Base-by-base conservation (phyloP, 2,329 filamentous ascomycete species). In the Daldinia sp. region DNA sequence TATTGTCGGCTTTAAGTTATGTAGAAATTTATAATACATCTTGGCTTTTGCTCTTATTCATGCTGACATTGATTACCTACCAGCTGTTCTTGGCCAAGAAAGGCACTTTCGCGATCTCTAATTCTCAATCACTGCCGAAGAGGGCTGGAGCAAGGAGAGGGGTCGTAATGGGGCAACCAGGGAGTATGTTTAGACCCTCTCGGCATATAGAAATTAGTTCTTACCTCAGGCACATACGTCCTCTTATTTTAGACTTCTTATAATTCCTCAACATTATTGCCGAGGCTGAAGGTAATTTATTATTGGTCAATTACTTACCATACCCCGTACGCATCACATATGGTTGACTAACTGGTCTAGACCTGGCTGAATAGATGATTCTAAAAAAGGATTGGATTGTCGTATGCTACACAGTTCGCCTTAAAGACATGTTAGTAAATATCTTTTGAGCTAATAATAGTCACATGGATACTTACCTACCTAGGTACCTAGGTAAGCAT, bases 101-200 rank as follows among this genome's bases (percentile, higher is more conserved):
- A 45, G 39, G 21, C 13, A 13, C 39, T 23, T 45, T 27, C 27
- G 39, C 27, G 27, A 45, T n/a, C 39, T 13, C 21, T 23, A 27
- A 27, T 43, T n/a, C 17, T 23, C 27, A 27, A 45, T 45, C 5
- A 45, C 39, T 45, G 39, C 39, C 39, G 39, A 45, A n/a, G 39
- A 27, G 39, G 21, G 39, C 39, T 45, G 39, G 39, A 25, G 39
- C 25, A 43, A n/a, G 39, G 39, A 45, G 39, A 45, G 39, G 39
- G 39, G 39, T 45, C 11, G 9, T 25, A 45, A 45, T 27, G 39
- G 39, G 21, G 39, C 21, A 13, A 4, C 39, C 27, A n/a, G 39
- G 39, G 39, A 45, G 39, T 45, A 45, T n/a, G 39, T 45, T 45
- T 45, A 45, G 21, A 45, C 21, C 21, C 25, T 45, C 39, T 45